Base-by-base conservation (phyloP, 2,329 filamentous ascomycete species). In the Fusarium sp. region DNA sequence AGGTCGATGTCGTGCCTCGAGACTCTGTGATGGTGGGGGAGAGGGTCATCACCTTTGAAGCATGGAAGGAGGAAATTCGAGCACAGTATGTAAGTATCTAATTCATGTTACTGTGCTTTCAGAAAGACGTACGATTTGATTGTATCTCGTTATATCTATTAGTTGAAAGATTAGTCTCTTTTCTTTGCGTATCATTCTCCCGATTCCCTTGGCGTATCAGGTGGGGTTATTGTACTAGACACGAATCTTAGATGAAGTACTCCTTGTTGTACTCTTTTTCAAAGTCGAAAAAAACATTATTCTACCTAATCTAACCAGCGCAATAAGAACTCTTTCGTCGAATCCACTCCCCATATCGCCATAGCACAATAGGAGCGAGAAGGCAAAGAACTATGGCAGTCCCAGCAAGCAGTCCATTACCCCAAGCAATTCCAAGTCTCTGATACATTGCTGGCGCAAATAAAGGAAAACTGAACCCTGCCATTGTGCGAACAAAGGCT, bases 401-500 rank as follows among this genome's bases (percentile, higher is more conserved):
- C 3, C 67, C 68, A 1, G 78, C 81, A 10, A 84, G 72, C 1
- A 82, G 34, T 0, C 73, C 81, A 46, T 81, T 82, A 0, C 62
- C 83, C 84, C 65, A 88, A 62, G 73, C 88, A 62, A 70, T 89
- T 75, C 63, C 80, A n/a, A 37, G 34, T 12, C 55, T 64, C 0
- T 76, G 62, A 23, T 82, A 84, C 73, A 84, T 72, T 14, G 78
- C 75, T 0, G 82, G 82, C 0, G 88, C 87, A 20, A 88, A 89
- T 12, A 37, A 12, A 37, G 34, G 34, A 5, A 37, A 37, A n/a
- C 18, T 37, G 18, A 37, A 37, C 18, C 34, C 34, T 37, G 34
- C 34, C 34, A 37, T 37, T 5, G 83, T 87, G 28, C 87, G 80
- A 30, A 89, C 79, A 4, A 37, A 37, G 10, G 34, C 34, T 37